Percentiles rank a stretch among this genome's conserved stretches.
Evolutionary conservation across 1,284 basidiomycete species (phyloP).

Genomic region (Ustilago sp.): DNA sequence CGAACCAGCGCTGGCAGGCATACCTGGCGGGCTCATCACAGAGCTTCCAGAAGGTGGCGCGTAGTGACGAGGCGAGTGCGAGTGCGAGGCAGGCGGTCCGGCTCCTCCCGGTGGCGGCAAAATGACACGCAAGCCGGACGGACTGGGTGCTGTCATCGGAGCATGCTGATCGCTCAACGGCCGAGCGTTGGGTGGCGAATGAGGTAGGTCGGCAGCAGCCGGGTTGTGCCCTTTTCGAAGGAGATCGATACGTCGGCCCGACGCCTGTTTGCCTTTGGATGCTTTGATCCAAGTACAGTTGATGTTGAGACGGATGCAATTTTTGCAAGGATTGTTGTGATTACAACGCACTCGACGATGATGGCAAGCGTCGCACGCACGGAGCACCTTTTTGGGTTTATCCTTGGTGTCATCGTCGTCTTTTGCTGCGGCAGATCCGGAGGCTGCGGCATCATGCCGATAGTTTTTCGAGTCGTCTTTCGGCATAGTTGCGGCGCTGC

Average conservation of each 20-base stretch:
- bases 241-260: constrained; percentile 46
- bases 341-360: constrained; percentile 58
- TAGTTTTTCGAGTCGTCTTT: constrained; percentile 40
- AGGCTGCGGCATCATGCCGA: constrained; percentile 16
- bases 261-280: constrained; percentile 55
- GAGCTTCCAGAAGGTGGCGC: constrained; percentile 13
- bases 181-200: constrained; percentile 20
- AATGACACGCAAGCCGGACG: constrained; percentile 25
- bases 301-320: constrained; percentile 60
- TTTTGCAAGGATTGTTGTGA: constrained; percentile 59
- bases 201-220: constrained; percentile 32
- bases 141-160: constrained; percentile 25
- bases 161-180: constrained; percentile 17
- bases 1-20: constrained; percentile 35
- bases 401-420: constrained; percentile 37
- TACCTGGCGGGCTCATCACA: constrained; percentile 39
- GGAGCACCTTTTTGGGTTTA: constrained; percentile 50
- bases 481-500: constrained; percentile 26
- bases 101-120: constrained; percentile 16
- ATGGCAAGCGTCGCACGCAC: constrained; percentile 52
- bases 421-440: constrained; percentile 13
- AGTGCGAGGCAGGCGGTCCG: constrained; percentile 6
- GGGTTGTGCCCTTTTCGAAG: constrained; percentile 52
- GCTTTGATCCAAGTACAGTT: constrained; percentile 63
- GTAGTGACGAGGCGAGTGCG: constrained; percentile 35